Percentiles rank a stretch among this genome's conserved stretches.
Evolutionary conservation across 345 rosid genomes (phyloP).

Genomic region (Arabidopsis arenosa): DNA sequence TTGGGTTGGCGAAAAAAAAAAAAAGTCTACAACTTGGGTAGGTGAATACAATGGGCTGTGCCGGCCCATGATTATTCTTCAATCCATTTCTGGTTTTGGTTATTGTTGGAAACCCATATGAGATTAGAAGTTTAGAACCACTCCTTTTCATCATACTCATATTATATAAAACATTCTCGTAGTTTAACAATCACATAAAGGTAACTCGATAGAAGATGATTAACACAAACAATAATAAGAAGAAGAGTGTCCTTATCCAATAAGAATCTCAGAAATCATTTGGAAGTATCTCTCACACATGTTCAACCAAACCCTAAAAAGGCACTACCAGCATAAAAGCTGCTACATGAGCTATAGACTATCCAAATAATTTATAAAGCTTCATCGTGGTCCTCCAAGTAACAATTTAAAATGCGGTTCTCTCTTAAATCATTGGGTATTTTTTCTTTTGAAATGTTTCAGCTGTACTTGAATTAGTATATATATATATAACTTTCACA

Average conservation of each 20-base stretch:
- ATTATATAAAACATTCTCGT: neutral
- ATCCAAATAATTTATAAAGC: slow-evolving; percentile 11
- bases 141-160: neutral
- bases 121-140: slow-evolving; percentile 4
- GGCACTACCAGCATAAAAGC: slow-evolving; percentile 31
- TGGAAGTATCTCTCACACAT: slow-evolving; percentile 23
- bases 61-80: neutral
- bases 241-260: slow-evolving; percentile 28
- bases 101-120: neutral
- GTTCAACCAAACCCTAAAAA: slow-evolving; percentile 17
- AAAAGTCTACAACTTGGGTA: too few relatives aligned
- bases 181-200: slow-evolving; percentile 1
- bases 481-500: neutral
- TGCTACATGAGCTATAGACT: slow-evolving; percentile 14
- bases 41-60: slow-evolving; percentile 19
- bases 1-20: too few relatives aligned
- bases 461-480: neutral
- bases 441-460: neutral
- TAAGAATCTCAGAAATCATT: slow-evolving; percentile 30
- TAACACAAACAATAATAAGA: slow-evolving; percentile 13
- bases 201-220: slow-evolving; percentile 4
- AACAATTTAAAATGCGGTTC: slow-evolving; percentile 4
- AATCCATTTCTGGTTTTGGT: neutral
- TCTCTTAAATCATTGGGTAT: slow-evolving; percentile 12
- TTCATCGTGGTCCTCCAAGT: slow-evolving; percentile 1